Evolutionary conservation across 2,329 filamentous ascomycete genomes (phyloP), one percentile per base, ranked within the genome.

Genomic region (Colletotrichum sp.): DNA sequence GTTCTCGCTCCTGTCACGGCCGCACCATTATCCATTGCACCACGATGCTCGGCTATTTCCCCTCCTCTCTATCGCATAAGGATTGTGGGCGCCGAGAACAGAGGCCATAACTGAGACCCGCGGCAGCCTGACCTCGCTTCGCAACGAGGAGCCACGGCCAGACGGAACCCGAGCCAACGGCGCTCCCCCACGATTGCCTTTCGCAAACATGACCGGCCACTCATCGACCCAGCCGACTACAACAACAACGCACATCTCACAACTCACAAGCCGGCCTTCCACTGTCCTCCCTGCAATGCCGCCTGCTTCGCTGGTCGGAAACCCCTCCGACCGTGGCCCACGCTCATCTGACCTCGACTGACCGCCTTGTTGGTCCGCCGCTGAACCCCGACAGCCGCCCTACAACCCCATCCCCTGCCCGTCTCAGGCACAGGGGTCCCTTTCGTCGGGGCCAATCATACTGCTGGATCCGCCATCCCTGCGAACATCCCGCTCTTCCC

Each of bases 321-420:
- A 32, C 64, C 64, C 70, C 70, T 75, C 70, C 59, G 70, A 25
- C 70, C 70, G 36, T 59, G 61, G 57, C 39, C 39, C 39, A 48
- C 39, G 73, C 70, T 73, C 73, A 73, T 75, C 73, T 75, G 73
- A 75, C 64, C 73, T 75, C 57, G 48, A 73, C 70, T 73, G 73
- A 75, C 73, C 73, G 70, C 73, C 73, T 73, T 71, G 44, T 63
- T 65, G 57, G 55, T 63, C 27, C 69, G 59, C 19, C 68, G 25
- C 68, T 63, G 44, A 34, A 57, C 73, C 69, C 67, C 73, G 57
- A 64, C 70, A 75, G 64, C 73, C 73, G 73, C 73, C 70, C 39
- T 68, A 52, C 57, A 60, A 27, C 27, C 59, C 32, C 64, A 27
- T 60, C 57, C 63, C 73, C 59, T 75, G 48, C 34, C 36, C 64